Conservation (phyloP, 495 filamentous ascomycete species). For the Neurospora africana region DNA sequence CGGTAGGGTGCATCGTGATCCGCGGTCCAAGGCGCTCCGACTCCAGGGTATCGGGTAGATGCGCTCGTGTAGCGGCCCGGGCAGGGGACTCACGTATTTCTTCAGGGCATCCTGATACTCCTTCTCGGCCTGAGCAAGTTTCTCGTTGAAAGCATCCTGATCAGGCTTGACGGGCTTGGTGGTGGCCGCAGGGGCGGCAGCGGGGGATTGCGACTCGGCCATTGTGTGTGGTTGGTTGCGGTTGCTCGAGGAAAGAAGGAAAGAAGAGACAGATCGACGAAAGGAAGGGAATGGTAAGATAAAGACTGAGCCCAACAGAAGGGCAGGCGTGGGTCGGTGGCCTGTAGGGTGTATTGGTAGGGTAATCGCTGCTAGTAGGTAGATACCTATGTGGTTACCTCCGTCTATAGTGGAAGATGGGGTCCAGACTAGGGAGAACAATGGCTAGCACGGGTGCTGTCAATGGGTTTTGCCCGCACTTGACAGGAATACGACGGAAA, state of each 20-base stretch:
- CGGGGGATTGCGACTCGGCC: slow-evolving; percentile 30
- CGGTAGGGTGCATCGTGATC: background rate
- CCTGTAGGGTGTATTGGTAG: background rate
- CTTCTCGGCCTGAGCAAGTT: slow-evolving; percentile 69
- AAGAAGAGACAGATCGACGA: background rate
- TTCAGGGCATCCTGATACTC: slow-evolving; percentile 63
- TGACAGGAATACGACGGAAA: background rate
- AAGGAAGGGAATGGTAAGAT: background rate
- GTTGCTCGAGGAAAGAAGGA: background rate
- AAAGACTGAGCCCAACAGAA: background rate
- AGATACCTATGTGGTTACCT: background rate
- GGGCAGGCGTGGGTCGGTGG: background rate
- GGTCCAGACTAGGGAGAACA: background rate
- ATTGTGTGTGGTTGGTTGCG: slow-evolving; percentile 18
- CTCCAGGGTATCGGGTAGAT: background rate
- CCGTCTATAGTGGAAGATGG: background rate
- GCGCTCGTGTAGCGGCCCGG: background rate
- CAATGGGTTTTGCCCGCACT: background rate
- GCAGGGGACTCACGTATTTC: slow-evolving; percentile 54
- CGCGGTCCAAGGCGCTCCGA: background rate
- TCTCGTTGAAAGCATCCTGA: slow-evolving; percentile 57
- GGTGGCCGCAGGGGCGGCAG: slow-evolving; percentile 38
- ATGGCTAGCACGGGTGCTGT: background rate
- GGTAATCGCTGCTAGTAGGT: background rate
- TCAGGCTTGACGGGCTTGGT: slow-evolving; percentile 65